These are phyloP conservation scores for Puccinia triticina DNA, from an alignment of 1,284 basidiomycete genomes.

Conservation along the genomic window DNA sequence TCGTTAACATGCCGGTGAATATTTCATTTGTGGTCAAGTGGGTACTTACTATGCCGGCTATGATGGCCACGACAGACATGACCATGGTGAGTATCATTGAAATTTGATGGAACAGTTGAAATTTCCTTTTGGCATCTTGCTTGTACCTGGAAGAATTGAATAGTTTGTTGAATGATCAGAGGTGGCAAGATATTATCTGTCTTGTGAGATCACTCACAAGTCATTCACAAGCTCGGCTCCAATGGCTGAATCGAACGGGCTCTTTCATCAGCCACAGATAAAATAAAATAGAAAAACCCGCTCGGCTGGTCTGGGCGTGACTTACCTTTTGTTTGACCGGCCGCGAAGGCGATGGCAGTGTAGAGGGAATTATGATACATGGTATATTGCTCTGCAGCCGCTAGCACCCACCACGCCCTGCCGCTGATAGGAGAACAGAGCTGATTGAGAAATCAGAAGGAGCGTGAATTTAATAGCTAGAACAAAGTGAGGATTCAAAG, in stretches of 20 bases:
- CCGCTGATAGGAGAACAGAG: background rate
- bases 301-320: too few relatives aligned
- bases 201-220: background rate
- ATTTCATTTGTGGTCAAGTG: background rate
- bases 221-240: background rate
- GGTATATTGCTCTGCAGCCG: background rate
- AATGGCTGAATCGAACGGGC: background rate
- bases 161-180: background rate
- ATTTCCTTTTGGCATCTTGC: background rate
- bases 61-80: background rate
- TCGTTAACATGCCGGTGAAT: background rate
- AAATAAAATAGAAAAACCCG: too few relatives aligned
- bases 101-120: background rate
- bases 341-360: slow-evolving; percentile 11
- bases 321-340: slow-evolving; percentile 18
- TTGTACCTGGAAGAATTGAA: background rate
- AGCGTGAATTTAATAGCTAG: background rate
- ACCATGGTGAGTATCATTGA: background rate
- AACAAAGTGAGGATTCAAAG: background rate
- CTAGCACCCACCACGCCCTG: slow-evolving; percentile 4
- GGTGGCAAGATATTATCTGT: background rate
- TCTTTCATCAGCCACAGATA: background rate
- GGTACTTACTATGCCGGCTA: background rate
- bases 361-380: background rate
- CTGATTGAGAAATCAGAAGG: background rate